These are phyloP conservation scores for Schizochytrium sp. DNA, from an alignment of 108 stramenopile genomes.

Conservation along the genomic window DNA sequence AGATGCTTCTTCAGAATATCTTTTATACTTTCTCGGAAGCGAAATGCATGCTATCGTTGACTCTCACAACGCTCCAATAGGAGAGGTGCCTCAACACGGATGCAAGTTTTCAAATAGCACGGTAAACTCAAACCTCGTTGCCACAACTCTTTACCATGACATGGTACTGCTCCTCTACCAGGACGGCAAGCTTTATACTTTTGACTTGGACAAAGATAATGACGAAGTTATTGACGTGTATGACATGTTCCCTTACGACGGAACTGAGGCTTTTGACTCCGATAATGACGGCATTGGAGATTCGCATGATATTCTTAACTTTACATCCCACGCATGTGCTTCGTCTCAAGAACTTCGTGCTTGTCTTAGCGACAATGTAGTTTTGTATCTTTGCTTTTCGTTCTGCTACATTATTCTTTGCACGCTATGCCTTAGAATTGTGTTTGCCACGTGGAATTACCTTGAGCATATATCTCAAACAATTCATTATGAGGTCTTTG, in stretches of 20 bases:
- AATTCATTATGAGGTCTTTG: conserved; percentile 27
- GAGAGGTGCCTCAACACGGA: not conserved
- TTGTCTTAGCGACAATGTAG: not conserved
- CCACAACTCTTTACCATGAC: conserved; percentile 25
- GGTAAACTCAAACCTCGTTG: not conserved
- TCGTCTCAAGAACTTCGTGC: not conserved
- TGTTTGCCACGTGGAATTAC: not conserved
- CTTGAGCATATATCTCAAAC: not conserved
- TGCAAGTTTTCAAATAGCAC: not conserved
- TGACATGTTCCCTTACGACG: conserved; percentile 49
- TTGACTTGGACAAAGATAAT: conserved; percentile 52
- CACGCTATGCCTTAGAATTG: not conserved
- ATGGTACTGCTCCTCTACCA: not conserved
- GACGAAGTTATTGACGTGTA: conserved; percentile 1
- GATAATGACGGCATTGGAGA: conserved; percentile 40
- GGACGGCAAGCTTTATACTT: not conserved
- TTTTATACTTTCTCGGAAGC: not conserved
- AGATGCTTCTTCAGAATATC: not conserved
- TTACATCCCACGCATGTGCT: not conserved
- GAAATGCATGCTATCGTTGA: not conserved
- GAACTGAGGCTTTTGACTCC: conserved; percentile 17
- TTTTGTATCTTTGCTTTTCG: not conserved
- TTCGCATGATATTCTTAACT: not conserved
- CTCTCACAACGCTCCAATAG: not conserved
- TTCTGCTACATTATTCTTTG: not conserved